These are phyloP conservation scores for Hippophae gyantsensis DNA, from an alignment of 306 rosid genomes.

Conservation along the genomic window DNA sequence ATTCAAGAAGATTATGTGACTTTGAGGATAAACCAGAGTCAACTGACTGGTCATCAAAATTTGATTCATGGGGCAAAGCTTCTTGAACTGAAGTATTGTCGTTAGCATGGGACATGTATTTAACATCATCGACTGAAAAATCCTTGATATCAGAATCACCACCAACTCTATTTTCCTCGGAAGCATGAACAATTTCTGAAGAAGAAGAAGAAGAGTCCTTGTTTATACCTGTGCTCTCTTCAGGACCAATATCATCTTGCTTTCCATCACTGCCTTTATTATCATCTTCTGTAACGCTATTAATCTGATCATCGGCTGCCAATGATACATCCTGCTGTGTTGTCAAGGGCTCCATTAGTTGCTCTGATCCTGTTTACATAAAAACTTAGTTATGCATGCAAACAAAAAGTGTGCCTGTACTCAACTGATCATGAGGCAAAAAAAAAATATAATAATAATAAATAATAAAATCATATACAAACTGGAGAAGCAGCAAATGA, in stretches of 20 bases:
- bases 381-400: slow-evolving; percentile 5
- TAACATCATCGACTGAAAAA: slow-evolving; percentile 30
- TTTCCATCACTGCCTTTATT: slow-evolving; percentile 19
- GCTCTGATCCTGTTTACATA: slow-evolving; percentile 40
- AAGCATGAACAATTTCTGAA: slow-evolving; percentile 39
- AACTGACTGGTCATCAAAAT: slow-evolving; percentile 32
- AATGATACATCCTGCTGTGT: slow-evolving; percentile 50
- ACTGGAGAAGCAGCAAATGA: no score
- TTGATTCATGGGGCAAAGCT: slow-evolving; percentile 24
- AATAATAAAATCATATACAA: no score
- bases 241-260: slow-evolving; percentile 30
- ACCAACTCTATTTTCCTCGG: slow-evolving; percentile 31
- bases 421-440: no score
- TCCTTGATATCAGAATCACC: slow-evolving; percentile 41
- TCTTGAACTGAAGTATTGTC: slow-evolving; percentile 37
- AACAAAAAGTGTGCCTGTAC: no score
- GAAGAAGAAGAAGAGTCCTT: slow-evolving; percentile 25
- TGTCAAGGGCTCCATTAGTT: slow-evolving; percentile 63
- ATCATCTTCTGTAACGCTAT: slow-evolving; percentile 21
- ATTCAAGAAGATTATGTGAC: slow-evolving; percentile 28
- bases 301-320: slow-evolving; percentile 42
- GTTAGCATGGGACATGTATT: slow-evolving; percentile 27
- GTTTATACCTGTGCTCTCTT: slow-evolving; percentile 38
- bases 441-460: no score
- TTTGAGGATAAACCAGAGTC: slow-evolving; percentile 22